Conservation (phyloP, 148 eudicot species). For the Pharnaceum exiguum region DNA sequence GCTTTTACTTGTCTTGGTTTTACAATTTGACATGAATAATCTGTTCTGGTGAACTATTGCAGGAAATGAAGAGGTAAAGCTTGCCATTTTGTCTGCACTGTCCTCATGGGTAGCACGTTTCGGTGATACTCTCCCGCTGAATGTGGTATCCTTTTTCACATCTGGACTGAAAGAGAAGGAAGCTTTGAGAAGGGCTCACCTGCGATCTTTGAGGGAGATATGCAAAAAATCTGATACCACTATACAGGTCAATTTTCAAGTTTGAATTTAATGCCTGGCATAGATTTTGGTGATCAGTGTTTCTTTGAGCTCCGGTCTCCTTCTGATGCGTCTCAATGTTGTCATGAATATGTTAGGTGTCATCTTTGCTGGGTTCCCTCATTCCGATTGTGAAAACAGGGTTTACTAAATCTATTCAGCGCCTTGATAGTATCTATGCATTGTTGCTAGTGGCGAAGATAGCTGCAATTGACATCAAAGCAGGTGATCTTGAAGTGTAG, state of each 20-base stretch:
- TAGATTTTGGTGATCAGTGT: not conserved
- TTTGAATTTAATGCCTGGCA: not conserved
- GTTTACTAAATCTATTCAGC: slow-evolving; percentile 76
- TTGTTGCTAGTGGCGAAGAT: slow-evolving; percentile 67
- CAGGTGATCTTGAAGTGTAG: slow-evolving; percentile 39
- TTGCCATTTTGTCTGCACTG: slow-evolving; percentile 66
- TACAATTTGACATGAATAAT: not conserved
- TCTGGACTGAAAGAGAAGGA: slow-evolving; percentile 97
- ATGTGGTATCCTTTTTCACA: slow-evolving; percentile 51
- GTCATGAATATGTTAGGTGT: slow-evolving; percentile 34
- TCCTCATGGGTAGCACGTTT: slow-evolving; percentile 75
- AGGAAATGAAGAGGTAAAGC: slow-evolving; percentile 97
- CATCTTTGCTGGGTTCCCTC: slow-evolving; percentile 69
- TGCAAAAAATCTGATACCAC: slow-evolving; percentile 67
- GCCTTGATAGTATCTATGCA: slow-evolving; percentile 90
- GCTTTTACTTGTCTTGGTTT: not conserved
- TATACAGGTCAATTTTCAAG: slow-evolving; percentile 38
- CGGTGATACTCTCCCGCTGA: slow-evolving; percentile 49
- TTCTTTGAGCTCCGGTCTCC: too few relatives aligned
- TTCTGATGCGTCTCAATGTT: not conserved
- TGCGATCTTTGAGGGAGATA: slow-evolving; percentile 67
- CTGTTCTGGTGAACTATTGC: slow-evolving; percentile 15
- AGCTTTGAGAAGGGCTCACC: slow-evolving; percentile 74
- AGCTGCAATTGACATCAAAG: slow-evolving; percentile 83
- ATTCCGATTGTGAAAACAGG: slow-evolving; percentile 85